These are phyloP conservation scores for Solanum pinnatisectum DNA, from an alignment of 257 asterid species.

Conservation along the genomic window DNA sequence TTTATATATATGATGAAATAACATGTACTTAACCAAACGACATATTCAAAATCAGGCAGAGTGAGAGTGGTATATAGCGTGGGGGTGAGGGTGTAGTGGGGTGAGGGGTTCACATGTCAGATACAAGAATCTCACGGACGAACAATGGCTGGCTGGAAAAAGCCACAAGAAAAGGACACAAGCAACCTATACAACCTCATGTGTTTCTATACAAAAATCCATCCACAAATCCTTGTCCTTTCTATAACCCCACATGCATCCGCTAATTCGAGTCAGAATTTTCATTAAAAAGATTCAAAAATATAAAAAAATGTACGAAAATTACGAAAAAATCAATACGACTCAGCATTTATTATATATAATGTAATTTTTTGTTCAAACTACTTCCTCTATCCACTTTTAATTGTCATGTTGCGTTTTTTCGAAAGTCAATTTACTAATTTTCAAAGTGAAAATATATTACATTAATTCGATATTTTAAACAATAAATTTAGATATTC, in stretches of 20 bases:
- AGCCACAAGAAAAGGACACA: conserved; percentile 56
- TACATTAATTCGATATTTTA: too few relatives aligned
- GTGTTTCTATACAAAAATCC: conserved; percentile 34
- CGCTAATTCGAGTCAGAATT: not conserved
- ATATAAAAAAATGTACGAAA: rapidly evolving
- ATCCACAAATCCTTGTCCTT: conserved; percentile 42
- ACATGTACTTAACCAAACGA: rapidly evolving
- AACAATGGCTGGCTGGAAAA: conserved; percentile 4
- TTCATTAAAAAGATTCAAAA: not conserved
- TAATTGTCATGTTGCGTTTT: too few relatives aligned
- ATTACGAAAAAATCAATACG: not conserved
- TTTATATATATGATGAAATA: too few relatives aligned
- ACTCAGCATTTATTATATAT: not conserved
- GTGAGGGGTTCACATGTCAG: not conserved
- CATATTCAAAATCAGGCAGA: not conserved
- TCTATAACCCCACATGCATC: conserved; percentile 12
- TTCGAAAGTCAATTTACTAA: too few relatives aligned
- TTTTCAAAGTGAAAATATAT: too few relatives aligned
- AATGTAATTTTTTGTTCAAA: too few relatives aligned
- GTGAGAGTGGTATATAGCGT: not conserved
- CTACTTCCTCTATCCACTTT: too few relatives aligned
- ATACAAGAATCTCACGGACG: conserved; percentile 40
- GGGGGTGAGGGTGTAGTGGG: not conserved
- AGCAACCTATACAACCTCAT: conserved; percentile 41
- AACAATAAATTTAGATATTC: too few relatives aligned